Evolutionary conservation across 139 green algal species (phyloP).

Genomic region (Trebouxia sp.): DNA sequence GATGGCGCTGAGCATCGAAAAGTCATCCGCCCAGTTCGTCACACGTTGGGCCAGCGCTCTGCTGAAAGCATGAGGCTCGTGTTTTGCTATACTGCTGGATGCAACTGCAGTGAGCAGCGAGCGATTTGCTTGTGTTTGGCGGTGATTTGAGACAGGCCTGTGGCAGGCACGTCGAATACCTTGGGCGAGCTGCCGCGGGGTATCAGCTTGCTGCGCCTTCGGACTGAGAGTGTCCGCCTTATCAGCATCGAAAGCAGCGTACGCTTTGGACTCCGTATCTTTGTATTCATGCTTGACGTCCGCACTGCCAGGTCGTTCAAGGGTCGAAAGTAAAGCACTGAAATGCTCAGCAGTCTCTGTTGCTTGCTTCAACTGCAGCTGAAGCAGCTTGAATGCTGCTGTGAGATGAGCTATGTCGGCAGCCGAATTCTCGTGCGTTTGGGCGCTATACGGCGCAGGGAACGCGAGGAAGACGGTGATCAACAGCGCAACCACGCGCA

Average conservation of each 20-base stretch:
- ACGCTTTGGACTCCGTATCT: too few relatives aligned
- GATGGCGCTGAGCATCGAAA: background rate
- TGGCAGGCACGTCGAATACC: too few relatives aligned
- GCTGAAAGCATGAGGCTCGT: background rate
- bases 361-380: constrained; percentile 3
- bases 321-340: background rate
- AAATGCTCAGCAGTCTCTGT: background rate
- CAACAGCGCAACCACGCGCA: background rate
- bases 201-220: too few relatives aligned
- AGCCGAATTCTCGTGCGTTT: background rate
- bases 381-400: background rate
- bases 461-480: background rate
- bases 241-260: too few relatives aligned
- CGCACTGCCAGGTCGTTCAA: too few relatives aligned
- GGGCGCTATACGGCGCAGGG: too few relatives aligned
- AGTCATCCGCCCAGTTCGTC: constrained; percentile 17
- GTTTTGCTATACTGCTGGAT: background rate
- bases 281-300: too few relatives aligned
- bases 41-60: background rate
- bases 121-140: background rate
- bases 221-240: too few relatives aligned
- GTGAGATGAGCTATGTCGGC: background rate
- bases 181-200: too few relatives aligned
- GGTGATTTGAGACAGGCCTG: too few relatives aligned
- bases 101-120: background rate